Base-by-base conservation (phyloP, 495 filamentous ascomycete species). In the Trichoderma orchidacearum region DNA sequence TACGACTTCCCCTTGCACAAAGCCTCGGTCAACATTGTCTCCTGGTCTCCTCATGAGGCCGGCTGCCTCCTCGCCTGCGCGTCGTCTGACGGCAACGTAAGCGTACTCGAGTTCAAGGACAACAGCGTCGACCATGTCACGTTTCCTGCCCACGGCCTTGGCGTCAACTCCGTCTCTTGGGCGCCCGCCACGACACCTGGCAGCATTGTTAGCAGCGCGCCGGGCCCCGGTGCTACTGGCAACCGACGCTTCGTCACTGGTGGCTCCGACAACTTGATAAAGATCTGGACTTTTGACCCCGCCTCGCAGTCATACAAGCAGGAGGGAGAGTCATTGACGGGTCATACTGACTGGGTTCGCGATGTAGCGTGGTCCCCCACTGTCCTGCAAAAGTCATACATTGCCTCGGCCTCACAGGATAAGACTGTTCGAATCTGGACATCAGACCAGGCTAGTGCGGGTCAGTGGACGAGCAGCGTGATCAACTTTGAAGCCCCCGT, bases 391-490 rank as follows among this genome's bases (percentile, higher is more conserved):
- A 97, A 95, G 78, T 84, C 82, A 48, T 99, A 99, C 74, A 95
- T 99, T 61, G 94, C 93, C 23, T 86, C 83, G 15, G 93, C 92
- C 13, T 85, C 81, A n/a, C 90, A 97, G 74, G 93, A 99, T 64
- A 91, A 90, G 77, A 95, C 89, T 11, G 92, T 97, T 54, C 81
- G 91, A 54, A 96, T 99, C 70, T 99, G 94, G 94, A 97, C 91
- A 17, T 82, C 77, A 34, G 82, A 85, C 61, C 77, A 80, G 56
- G 67, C 71, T 35, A 69, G 67, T 66, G 71, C 72, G 54, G 69
- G 71, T 11, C 77, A 89, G 63, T 99, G 94, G 94, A 76, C 80
- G 38, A 83, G 80, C 72, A 91, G 91, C 68, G 80, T 84, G 25
- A 77, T 97, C 58, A 80, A 84, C 58, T 94, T 99, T 60, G 92